Percentiles rank a stretch among this genome's conserved stretches.
phyloP scores from a whole-genome alignment of 2,329 filamentous ascomycete species.

The Diaporthe sp. region DNA sequence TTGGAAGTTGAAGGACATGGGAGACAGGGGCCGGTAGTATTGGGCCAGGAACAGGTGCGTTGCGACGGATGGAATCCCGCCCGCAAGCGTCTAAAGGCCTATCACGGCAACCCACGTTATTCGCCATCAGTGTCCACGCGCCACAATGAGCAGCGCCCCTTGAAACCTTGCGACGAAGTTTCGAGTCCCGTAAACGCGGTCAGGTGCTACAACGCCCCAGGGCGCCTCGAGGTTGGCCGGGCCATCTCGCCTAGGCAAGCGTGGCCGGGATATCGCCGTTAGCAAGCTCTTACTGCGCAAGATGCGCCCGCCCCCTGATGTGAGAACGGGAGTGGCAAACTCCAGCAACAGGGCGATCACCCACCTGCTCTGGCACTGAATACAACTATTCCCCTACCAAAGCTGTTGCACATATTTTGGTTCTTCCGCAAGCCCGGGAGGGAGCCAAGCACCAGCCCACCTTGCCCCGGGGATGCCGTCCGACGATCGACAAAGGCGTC shows the following conservation, averaged over 20 bases:
- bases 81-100: constrained; percentile 3
- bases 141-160: constrained; percentile 4
- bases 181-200: constrained; percentile 17
- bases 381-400: neutral
- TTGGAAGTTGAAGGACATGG: neutral
- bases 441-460: constrained; percentile 16
- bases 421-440: constrained; percentile 31
- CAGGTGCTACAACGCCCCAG: neutral
- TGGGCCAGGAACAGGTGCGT: constrained; percentile 17
- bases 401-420: constrained; percentile 1
- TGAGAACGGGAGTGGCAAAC: constrained; percentile 18
- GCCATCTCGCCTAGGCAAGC: neutral
- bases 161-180: neutral
- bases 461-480: constrained; percentile 5
- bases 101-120: constrained; percentile 17
- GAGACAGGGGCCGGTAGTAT: constrained; percentile 5
- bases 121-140: constrained; percentile 1
- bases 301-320: constrained; percentile 29
- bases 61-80: neutral
- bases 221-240: neutral
- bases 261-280: constrained; percentile 24
- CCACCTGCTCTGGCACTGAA: constrained; percentile 1
- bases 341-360: neutral
- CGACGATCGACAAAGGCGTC: constrained; percentile 26
- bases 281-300: neutral